Evolutionary conservation across 768 basidiomycete genomes (phyloP), one percentile per base, ranked within the genome.

Genomic region (Termitomyces sp.): DNA sequence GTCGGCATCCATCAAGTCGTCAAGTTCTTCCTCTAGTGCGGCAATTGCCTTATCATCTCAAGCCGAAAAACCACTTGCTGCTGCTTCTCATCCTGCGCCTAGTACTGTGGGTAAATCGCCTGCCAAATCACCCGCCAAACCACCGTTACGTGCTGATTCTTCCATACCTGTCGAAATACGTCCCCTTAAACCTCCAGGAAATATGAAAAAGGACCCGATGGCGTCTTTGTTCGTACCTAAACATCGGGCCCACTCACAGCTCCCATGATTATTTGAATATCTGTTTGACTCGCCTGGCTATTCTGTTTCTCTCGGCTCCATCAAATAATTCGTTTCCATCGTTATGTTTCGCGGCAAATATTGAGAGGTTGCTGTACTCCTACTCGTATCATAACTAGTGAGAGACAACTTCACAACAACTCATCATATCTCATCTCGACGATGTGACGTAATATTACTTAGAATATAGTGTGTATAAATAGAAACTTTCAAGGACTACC

Each of bases 201-300:
- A 75, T 49, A 68, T 73, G 62, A 89, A 85, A 78, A 89, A 80
- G 72, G 84, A 89, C 70, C 86, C 85, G 29, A 84, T 85, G 83
- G 74, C 77, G 55, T 74, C 75, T 66, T 69, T 83, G 59, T 92
- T 92, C 72, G 86, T 92, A 72, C 90, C 90, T 56, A 92, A 90
- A 72, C 88, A 86, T 64, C 86, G 87, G 61, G 79, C 84, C 29
- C 74, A 84, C 67, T 84, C 84, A 29, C 85, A 86, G 65, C 79
- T 77, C 4, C 79, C 82, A 48, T 72, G 76, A 63, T 75, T 74
- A 63, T 74, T 74, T 63, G 50, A 58, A 25, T 49, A 34, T 65
- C 40, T 38, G 25, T 57, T 31, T 11, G 37, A 3, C 34, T 37
- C 20, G 12, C 47, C 36, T 58, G 42, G 53, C 53, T 62, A 40